Base-by-base conservation (phyloP, 2,329 filamentous ascomycete species). In the Trichoderma polysporum region DNA sequence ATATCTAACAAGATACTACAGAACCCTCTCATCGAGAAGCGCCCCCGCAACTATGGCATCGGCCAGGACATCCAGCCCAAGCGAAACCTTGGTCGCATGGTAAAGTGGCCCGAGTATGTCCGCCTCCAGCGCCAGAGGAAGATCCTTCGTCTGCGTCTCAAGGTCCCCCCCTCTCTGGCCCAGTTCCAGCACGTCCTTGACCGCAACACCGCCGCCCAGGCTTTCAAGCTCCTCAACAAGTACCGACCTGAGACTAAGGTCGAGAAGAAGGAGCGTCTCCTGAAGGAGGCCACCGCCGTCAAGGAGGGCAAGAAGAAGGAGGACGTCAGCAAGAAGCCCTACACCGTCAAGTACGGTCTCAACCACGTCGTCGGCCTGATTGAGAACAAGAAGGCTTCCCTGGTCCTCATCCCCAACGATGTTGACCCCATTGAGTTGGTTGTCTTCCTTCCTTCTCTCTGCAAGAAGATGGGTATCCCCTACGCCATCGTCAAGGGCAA, bases 301-400 rank as follows among this genome's bases (percentile, higher is more conserved):
- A 90, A 93, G 82, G 94, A 98, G 84, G 95, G 96, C 83, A 97
- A 98, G 92, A 99, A 98, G 92, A 98, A 98, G 92, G 96, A 99
- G 89, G 94, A 97, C 78, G 94, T 97, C 81, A 92, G 89, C 91
- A 98, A 98, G 93, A 99, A 99, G 92, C 95, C 95, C 79, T 99
- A 97, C 85, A 86, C 91, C 74, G 94, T 95, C 88, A 99, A 99
- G 91, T 99, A 97, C 85, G 95, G 95, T 86, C 90, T 99, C 78
- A 99, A 99, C 91, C 95, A 99, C 88, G 95, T 99, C 73, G 93
- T 97, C 74, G 93, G 92, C 74, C 88, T 97, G 76, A 92, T 97
- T 77, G 93, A 97, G 90, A 97, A 97, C 89, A 99, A 99, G 93
- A 99, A 99, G 91, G 94, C 95, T 74, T 90, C 92, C 71, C 89